These are phyloP conservation scores for Tuber brumale DNA, from an alignment of 495 filamentous ascomycete genomes.

Conservation along the genomic window DNA sequence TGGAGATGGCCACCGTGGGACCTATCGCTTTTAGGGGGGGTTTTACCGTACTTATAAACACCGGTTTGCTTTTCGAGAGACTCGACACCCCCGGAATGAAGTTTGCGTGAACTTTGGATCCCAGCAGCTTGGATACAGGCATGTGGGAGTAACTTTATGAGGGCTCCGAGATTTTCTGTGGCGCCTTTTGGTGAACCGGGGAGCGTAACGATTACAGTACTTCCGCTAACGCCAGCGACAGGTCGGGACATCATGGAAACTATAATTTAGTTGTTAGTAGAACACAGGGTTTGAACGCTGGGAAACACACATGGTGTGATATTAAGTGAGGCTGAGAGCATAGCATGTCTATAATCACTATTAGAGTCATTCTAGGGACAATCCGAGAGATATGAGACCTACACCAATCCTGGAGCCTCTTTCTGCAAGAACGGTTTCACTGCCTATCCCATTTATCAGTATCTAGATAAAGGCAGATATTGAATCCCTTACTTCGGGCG, in stretches of 20 bases:
- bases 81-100: slow-evolving; percentile 74
- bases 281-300: neutral
- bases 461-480: neutral
- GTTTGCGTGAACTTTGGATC: slow-evolving; percentile 60
- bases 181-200: slow-evolving; percentile 97
- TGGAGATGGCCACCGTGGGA: slow-evolving; percentile 43
- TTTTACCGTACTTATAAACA: slow-evolving; percentile 43
- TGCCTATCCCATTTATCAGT: slow-evolving; percentile 51
- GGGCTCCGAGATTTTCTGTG: slow-evolving; percentile 82
- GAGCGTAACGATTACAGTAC: slow-evolving; percentile 79
- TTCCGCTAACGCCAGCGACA: slow-evolving; percentile 79
- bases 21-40: slow-evolving; percentile 24
- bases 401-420: slow-evolving; percentile 82
- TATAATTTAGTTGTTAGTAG: slow-evolving; percentile 40
- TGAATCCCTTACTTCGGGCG: slow-evolving; percentile 66
- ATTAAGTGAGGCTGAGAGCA: slow-evolving; percentile 76
- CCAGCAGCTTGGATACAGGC: slow-evolving; percentile 86
- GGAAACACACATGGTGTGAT: slow-evolving; percentile 76
- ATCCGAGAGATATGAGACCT: slow-evolving; percentile 38
- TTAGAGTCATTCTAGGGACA: neutral
- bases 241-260: slow-evolving; percentile 97
- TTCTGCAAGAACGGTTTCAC: slow-evolving; percentile 74
- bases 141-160: slow-evolving; percentile 87
- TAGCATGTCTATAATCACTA: slow-evolving; percentile 61
- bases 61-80: slow-evolving; percentile 82